Percentiles rank a stretch among this genome's conserved stretches.
Conservation (phyloP, 2,329 filamentous ascomycete species). For the Exophiala oligosperma region DNA sequence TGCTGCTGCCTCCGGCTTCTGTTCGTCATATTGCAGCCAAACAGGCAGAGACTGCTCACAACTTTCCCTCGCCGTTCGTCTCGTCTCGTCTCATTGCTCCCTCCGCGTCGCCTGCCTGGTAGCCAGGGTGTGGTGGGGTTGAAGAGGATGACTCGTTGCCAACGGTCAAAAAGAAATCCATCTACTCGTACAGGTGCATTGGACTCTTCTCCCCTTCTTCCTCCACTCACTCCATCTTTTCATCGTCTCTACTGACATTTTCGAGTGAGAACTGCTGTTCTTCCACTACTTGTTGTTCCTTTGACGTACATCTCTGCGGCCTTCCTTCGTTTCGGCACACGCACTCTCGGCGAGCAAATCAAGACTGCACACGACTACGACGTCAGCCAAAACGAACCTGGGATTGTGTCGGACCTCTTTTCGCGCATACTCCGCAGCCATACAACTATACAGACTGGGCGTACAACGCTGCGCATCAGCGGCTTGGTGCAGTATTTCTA, state of each 20-base stretch:
- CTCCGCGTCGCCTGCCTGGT: constrained; percentile 17
- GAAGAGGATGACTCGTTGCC: constrained; percentile 15
- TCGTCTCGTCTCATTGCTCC: constrained; percentile 6
- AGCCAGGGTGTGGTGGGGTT: constrained; percentile 14
- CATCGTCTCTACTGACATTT: background rate
- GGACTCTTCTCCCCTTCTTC: constrained; percentile 7
- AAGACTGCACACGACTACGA: constrained; percentile 17
- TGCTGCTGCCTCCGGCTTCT: constrained; percentile 10
- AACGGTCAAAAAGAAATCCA: constrained; percentile 14
- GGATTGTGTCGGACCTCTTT: constrained; percentile 1
- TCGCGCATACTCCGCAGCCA: constrained; percentile 6
- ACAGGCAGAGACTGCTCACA: constrained; percentile 5
- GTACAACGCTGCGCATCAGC: constrained; percentile 15
- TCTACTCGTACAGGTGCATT: constrained; percentile 7
- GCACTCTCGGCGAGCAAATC: constrained; percentile 18
- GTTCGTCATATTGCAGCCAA: constrained; percentile 20
- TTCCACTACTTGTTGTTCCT: background rate
- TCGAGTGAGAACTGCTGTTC: background rate
- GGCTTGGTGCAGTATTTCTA: constrained; percentile 15
- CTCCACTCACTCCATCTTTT: background rate
- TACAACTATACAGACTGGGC: background rate
- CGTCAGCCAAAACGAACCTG: constrained; percentile 11
- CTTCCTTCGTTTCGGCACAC: constrained; percentile 19
- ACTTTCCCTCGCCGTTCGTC: background rate
- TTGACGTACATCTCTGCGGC: constrained; percentile 10